Percentiles rank a stretch among this genome's conserved stretches.
These are phyloP conservation scores for Berberis thunbergii DNA, from an alignment of 164 flowering plant species.

Conservation along the genomic window DNA sequence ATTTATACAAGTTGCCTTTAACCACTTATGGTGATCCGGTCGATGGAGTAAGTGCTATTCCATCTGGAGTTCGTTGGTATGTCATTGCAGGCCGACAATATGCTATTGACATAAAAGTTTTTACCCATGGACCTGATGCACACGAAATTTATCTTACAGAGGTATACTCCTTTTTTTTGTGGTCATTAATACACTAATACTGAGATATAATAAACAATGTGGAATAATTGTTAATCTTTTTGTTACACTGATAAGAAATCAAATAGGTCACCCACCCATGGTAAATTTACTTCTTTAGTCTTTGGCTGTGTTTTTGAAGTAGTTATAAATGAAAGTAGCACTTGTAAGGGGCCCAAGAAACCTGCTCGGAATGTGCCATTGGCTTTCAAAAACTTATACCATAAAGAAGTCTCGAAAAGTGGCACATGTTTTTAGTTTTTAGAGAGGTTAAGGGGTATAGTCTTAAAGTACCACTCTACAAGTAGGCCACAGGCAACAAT, in stretches of 20 bases:
- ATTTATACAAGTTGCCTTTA: conserved; percentile 51
- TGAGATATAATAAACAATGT: neutral
- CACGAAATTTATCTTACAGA: conserved; percentile 67
- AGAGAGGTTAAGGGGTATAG: too few relatives aligned
- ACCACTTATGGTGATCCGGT: conserved; percentile 35
- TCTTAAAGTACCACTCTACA: too few relatives aligned
- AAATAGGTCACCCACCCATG: too few relatives aligned
- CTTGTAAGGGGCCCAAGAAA: too few relatives aligned
- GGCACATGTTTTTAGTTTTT: too few relatives aligned
- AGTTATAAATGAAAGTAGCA: too few relatives aligned
- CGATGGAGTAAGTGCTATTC: conserved; percentile 38
- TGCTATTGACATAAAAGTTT: conserved; percentile 60
- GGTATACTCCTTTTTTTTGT: conserved; percentile 25
- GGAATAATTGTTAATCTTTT: neutral
- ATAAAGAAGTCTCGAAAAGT: too few relatives aligned
- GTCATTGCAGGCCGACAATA: conserved; percentile 57
- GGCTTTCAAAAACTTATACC: too few relatives aligned
- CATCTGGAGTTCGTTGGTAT: conserved; percentile 58
- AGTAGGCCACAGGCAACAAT: too few relatives aligned
- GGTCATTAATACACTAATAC: neutral
- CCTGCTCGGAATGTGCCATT: too few relatives aligned
- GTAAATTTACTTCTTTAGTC: too few relatives aligned
- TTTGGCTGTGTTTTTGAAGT: too few relatives aligned
- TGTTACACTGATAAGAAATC: neutral
- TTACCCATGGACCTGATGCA: conserved; percentile 45